Conservation (phyloP, 2,329 filamentous ascomycete species). For the Penicillium paneum region DNA sequence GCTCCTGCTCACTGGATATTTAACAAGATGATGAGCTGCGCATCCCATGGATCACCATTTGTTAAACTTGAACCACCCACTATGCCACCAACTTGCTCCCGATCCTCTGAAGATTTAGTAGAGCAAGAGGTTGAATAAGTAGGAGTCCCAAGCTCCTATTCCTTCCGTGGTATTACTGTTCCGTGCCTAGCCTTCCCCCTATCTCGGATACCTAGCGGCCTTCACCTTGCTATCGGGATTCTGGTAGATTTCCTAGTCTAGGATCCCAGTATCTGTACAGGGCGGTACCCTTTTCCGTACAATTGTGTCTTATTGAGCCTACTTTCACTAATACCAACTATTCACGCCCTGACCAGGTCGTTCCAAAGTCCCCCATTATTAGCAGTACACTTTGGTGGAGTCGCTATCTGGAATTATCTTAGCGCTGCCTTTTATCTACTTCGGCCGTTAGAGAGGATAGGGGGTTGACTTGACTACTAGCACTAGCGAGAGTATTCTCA, state of each 20-base stretch:
- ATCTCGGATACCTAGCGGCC: conserved; percentile 1
- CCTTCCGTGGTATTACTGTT: conserved; percentile 5
- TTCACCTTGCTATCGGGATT: neutral
- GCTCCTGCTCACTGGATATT: too few species aligned
- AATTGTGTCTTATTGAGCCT: conserved; percentile 1
- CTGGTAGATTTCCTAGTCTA: conserved; percentile 1
- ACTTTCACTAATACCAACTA: conserved; percentile 5
- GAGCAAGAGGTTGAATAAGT: too few species aligned
- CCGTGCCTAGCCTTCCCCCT: neutral
- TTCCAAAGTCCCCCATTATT: neutral
- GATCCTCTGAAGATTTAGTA: too few species aligned
- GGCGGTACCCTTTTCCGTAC: neutral
- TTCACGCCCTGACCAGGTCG: conserved; percentile 4
- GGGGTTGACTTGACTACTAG: neutral
- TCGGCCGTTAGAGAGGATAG: conserved; percentile 5
- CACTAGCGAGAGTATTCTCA: too few species aligned
- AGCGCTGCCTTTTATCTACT: conserved; percentile 1
- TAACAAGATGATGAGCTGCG: too few species aligned
- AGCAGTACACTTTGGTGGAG: neutral
- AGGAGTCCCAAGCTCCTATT: too few species aligned
- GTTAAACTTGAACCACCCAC: too few species aligned
- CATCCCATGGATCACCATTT: too few species aligned
- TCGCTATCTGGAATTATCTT: neutral
- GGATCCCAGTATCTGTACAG: neutral
- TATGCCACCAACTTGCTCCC: too few species aligned